Conservation (phyloP, 176 grass and related monocot genomes). For the Zea luxurians region DNA sequence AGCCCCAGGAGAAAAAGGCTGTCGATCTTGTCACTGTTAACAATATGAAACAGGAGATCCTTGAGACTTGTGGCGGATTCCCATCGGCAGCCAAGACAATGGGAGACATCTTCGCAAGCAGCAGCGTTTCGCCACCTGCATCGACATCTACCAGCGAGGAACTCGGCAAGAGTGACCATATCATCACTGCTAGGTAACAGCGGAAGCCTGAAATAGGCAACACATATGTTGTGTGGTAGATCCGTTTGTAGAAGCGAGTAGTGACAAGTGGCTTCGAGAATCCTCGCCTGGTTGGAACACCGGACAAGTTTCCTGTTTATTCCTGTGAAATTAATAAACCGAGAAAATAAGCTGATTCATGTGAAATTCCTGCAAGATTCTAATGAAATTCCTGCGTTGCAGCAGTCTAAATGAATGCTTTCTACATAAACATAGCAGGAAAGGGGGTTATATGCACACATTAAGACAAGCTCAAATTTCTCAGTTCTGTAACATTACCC, state of each 20-base stretch:
- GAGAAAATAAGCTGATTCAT: too few relatives aligned
- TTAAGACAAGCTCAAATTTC: conserved; percentile 9
- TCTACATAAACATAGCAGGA: not conserved
- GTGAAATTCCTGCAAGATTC: too few relatives aligned
- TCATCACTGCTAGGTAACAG: not conserved
- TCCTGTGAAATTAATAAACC: too few relatives aligned
- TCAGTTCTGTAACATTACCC: not conserved
- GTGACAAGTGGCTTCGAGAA: not conserved
- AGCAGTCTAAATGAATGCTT: not conserved
- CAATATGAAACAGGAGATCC: conserved; percentile 38
- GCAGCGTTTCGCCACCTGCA: conserved; percentile 10
- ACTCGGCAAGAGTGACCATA: conserved; percentile 25
- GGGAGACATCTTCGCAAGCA: conserved; percentile 40
- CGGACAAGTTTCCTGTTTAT: too few relatives aligned
- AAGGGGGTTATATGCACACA: not conserved
- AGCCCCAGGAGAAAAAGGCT: not conserved
- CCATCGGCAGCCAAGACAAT: conserved; percentile 40
- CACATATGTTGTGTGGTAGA: not conserved
- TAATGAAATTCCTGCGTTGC: too few relatives aligned
- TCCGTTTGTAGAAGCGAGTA: not conserved
- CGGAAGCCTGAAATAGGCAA: conserved; percentile 20
- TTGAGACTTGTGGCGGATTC: conserved; percentile 39
- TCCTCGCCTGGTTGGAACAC: not conserved
- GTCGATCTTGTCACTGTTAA: conserved; percentile 12
- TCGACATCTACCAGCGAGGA: conserved; percentile 39